Evolutionary conservation across 805 yeast genomes (phyloP), one percentile per base, ranked within the genome.

Genomic region (Saccharomyces jurei): DNA sequence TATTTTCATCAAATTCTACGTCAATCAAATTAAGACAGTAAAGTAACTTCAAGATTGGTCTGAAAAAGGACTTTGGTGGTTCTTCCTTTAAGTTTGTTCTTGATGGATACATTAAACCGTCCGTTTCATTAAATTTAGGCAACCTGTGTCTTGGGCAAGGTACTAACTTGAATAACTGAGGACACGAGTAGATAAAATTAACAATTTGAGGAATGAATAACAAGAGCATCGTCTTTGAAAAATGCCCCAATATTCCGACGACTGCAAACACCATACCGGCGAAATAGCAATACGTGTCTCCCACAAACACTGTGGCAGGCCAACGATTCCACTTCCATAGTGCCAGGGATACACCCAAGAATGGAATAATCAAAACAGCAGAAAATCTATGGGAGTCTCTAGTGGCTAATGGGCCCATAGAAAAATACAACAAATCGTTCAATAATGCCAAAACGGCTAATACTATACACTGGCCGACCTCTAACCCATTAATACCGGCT

Each of bases 251-350:
- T 36, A 94, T 94, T 1, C 97, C 98, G 30, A 89, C 96, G 28
- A 91, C 94, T 0, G 98, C 99, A 71, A 94, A 90, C 0, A 94
- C 96, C 99, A 94, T 94, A 3, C 99, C 99, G 27, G 96, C 89
- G 70, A 94, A 91, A 71, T 94, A 94, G 72, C 99, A 94, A 75
- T 87, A 94, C 0, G 99, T 92, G 68, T 94, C 99, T 30, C 99
- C 99, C 6, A 94, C 99, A 72, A 94, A 94, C 1, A 89, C 98
- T 54, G 73, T 73, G 0, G 99, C 89, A 0, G 99, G 99, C 74
- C 77, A 94, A 86, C 91, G 87, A 68, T 94, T 94, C 74, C 77
- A 85, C 61, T 80, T 81, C 61, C 87, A 79, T 53, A 94, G 72
- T 0, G 87, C 96, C 1, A 84, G 57, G 0, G 96, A 81, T 8